Evolutionary conservation across 108 stramenopile genomes (phyloP), one percentile per base, ranked within the genome.

Genomic region (Nitzschia putrida): DNA sequence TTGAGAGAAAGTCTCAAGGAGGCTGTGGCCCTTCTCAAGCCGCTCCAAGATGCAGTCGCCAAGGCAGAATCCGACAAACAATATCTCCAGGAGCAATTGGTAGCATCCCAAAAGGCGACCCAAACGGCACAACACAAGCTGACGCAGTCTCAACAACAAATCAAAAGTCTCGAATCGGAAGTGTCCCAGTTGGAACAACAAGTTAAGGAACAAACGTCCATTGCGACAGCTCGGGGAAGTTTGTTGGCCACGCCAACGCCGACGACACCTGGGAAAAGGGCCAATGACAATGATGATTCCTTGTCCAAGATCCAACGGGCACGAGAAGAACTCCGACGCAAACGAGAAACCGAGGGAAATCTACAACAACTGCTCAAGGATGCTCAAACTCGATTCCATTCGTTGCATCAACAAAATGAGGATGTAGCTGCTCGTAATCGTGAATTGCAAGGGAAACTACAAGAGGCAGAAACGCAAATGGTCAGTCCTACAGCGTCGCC

Each of bases 41-140:
- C 85, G 43, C 63, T 85, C 49, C 81, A 85, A 59, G 85, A 85
- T 64, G 81, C 79, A 8, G 85, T 83, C 11, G 76, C 76, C n/a
- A 61, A 74, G 40, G 70, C 79, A 0, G 79, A 85, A 29, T 44
- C 57, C 60, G 68, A 73, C 0, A 74, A 78, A 50, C 53, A 55
- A n/a, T 60, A 51, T 8, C 43, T 72, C n/a, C 64, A 80, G 40
- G 57, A 73, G 8, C 23, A 72, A 56, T 23, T 82, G 29, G 14
- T 66, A 34, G 56, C 64, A 13, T 53, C 60, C 25, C 64, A 77
- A 38, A 40, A 53, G 7, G 74, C 37, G 39, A 8, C 43, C 57
- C 38, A 44, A 53, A 21, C 39, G 51, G n/a, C 41, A 47, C 38
- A 60, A 50, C 2, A 9, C 11, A 16, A 70, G 45, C 5, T 40